A percentile compares a stretch with the other conserved stretches of the same genome.
phyloP scores from a whole-genome alignment of 2,329 filamentous ascomycete genomes.

The Falciphora oryzae region DNA sequence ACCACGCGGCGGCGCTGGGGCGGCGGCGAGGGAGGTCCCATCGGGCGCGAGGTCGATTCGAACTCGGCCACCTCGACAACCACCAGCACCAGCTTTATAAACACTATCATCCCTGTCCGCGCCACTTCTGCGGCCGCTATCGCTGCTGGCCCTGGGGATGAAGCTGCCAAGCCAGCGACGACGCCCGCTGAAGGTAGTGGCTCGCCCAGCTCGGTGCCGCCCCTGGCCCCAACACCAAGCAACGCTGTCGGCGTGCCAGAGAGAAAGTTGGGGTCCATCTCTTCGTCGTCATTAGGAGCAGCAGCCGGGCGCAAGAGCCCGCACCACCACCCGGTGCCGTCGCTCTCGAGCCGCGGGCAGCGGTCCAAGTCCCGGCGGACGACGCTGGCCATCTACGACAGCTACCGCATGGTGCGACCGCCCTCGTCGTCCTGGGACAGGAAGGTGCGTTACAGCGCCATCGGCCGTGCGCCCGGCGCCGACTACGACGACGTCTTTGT shows the following conservation, averaged over 20 bases:
- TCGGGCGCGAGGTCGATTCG: conserved; percentile 53
- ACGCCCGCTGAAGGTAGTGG: background rate
- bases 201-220: background rate
- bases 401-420: conserved; percentile 56
- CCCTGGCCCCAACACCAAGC: too few relatives aligned
- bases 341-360: background rate
- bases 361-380: conserved; percentile 7
- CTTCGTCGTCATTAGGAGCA: too few relatives aligned
- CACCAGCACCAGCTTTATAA: conserved; percentile 6
- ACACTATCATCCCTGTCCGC: background rate
- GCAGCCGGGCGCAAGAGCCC: background rate
- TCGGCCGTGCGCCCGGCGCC: conserved; percentile 43
- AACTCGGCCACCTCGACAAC: conserved; percentile 15
- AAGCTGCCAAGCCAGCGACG: background rate
- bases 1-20: conserved; percentile 55
- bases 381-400: conserved; percentile 54
- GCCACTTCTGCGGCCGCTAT: background rate
- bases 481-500: conserved; percentile 57
- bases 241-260: too few relatives aligned
- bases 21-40: conserved; percentile 55
- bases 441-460: conserved; percentile 51
- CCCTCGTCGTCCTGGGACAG: conserved; percentile 55
- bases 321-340: conserved; percentile 1
- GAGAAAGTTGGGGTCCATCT: background rate
- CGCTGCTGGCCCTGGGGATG: background rate